These are phyloP conservation scores for Metahyphopichia silvanorum DNA, from an alignment of 805 yeast species.

Conservation along the genomic window DNA sequence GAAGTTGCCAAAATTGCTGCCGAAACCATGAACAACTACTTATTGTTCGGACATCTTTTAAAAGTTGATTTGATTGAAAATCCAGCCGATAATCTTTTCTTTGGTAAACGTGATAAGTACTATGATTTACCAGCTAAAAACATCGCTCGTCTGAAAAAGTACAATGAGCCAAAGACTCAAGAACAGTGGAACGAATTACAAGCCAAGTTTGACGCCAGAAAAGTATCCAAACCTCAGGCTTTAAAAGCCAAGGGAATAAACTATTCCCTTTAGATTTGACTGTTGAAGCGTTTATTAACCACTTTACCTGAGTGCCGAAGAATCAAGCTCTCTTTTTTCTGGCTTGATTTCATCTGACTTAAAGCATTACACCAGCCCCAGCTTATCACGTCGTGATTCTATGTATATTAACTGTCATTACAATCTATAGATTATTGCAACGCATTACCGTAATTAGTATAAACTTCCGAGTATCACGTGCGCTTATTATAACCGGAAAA, in stretches of 20 bases:
- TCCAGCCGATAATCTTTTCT: conserved; percentile 56
- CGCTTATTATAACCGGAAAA: not conserved
- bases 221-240: conserved; percentile 43
- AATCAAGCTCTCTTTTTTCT: too few species aligned
- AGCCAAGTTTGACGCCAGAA: conserved; percentile 40
- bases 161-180: conserved; percentile 56
- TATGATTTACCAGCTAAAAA: conserved; percentile 59
- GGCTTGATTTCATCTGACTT: too few species aligned
- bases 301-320: too few species aligned
- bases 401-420: not conserved
- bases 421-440: not conserved
- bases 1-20: conserved; percentile 86
- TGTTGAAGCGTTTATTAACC: too few species aligned
- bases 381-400: conserved; percentile 1
- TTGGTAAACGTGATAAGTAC: conserved; percentile 51
- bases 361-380: conserved; percentile 3
- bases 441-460: not conserved
- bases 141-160: conserved; percentile 48
- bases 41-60: conserved; percentile 82
- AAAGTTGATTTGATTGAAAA: conserved; percentile 56
- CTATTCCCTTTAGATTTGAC: conserved; percentile 22
- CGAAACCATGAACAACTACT: conserved; percentile 94
- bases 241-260: conserved; percentile 60
- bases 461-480: not conserved
- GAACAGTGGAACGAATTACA: conserved; percentile 56